Evolutionary conservation across 371 early-diverging fungal species (phyloP).

Genomic region (Mucor sp.): DNA sequence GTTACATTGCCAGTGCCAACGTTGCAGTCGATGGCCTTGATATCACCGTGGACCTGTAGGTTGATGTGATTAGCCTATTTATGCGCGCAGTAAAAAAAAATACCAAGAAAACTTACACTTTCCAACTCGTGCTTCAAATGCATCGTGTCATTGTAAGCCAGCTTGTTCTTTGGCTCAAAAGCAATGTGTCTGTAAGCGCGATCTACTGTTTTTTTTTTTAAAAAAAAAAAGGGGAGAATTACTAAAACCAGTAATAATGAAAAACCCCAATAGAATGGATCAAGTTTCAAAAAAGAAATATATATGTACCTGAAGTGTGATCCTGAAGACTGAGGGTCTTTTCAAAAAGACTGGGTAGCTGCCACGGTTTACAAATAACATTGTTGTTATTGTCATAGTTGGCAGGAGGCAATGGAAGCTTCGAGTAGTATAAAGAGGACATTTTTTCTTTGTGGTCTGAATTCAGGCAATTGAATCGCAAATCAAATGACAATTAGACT

Average conservation of each 20-base stretch:
- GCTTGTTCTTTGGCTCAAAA: background rate
- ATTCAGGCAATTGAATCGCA: background rate
- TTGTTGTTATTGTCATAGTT: background rate
- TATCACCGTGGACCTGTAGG: background rate
- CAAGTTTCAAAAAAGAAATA: background rate
- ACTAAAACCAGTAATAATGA: background rate
- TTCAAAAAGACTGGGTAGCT: background rate
- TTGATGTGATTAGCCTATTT: background rate
- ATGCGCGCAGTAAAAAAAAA: background rate
- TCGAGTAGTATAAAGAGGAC: background rate
- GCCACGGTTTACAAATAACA: background rate
- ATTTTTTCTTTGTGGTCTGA: background rate
- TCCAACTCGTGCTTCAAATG: background rate
- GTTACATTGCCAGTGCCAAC: background rate
- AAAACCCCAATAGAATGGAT: background rate
- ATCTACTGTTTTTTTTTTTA: background rate
- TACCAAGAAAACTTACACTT: background rate
- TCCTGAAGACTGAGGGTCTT: background rate
- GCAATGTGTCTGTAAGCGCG: background rate
- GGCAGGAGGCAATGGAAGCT: background rate
- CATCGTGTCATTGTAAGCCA: background rate
- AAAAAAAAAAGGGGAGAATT: background rate
- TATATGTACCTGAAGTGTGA: background rate
- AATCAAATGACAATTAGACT: background rate
- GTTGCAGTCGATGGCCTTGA: background rate